phyloP scores from a whole-genome alignment of 176 grass and related monocot species.

The barley (Hordeum vulgare) region MorexV3_pseudomolecules_assembly NC_058523.1:350329579-350330078 shows the following conservation, averaged over 20 bases:
- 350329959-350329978: conserved; percentile 70
- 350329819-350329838: conserved; percentile 30
- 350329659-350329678: not conserved
- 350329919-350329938: conserved; percentile 63
- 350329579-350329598: not conserved
- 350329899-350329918: conserved; percentile 31
- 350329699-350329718: not conserved
- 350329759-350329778: not conserved
- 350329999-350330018: conserved; percentile 89
- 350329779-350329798: not conserved
- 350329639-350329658: not conserved
- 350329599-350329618: not conserved
- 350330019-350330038: conserved; percentile 86
- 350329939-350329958: conserved; percentile 61
- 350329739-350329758: conserved; percentile 4
- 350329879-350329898: conserved; percentile 38
- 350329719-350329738: not conserved
- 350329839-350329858: conserved; percentile 43
- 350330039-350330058: conserved; percentile 69
- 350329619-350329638: conserved; percentile 11
- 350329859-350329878: conserved; percentile 37
- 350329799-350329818: conserved; percentile 27
- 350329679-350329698: not conserved
- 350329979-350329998: conserved; percentile 65
- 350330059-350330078: conserved; percentile 41